Base-by-base conservation (phyloP, 495 filamentous ascomycete species). In the Friedmanniomyces simplex region DNA sequence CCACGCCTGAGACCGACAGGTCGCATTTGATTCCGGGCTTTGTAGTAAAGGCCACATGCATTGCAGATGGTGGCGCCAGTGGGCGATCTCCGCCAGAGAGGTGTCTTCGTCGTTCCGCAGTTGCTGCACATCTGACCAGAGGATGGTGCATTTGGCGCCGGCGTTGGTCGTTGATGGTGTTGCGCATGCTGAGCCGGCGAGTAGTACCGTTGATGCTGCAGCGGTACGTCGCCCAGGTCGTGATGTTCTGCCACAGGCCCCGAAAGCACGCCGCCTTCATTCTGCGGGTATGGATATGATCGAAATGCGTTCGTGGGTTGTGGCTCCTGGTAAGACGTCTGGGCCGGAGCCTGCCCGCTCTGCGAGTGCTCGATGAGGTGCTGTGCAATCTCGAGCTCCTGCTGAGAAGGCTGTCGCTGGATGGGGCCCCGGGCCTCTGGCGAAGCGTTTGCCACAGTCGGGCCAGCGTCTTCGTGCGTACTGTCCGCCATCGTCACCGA, bases 1-100 rank as follows among this genome's bases (percentile, higher is more conserved):
- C 63, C 62, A 46, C 85, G 80, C 70, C 95, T 96, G 52, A 95
- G 76, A 68, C 89, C 95, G 2, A 86, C 90, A 2, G 93, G 93
- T 41, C 93, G 84, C 58, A 84, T 79, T 57, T 89, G 84, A 67
- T 99, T 97, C 43, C 93, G 81, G 21, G 90, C 89, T 69, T 97
- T 99, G 48, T 86, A 73, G 68, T 99, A 99, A 7, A 99, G 78
- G 22, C 93, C 93, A 66, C 93, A 99, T 13, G 93, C 93, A 72
- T 99, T 99, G 73, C 93, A 99, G 39, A 99, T 97, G 50, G 88
- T 95, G 45, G 87, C 84, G 41, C 93, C 93, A 51, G 87, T 84
- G 0, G 91, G 94, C 1, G 91, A 95, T 57, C 93, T 82, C 59
- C 93, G 82, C 93, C 93, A 99, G 50, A 99, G 77, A 26, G 93